phyloP scores from a whole-genome alignment of 108 stramenopile species.

The Cylindrotheca fusiformis region DNA sequence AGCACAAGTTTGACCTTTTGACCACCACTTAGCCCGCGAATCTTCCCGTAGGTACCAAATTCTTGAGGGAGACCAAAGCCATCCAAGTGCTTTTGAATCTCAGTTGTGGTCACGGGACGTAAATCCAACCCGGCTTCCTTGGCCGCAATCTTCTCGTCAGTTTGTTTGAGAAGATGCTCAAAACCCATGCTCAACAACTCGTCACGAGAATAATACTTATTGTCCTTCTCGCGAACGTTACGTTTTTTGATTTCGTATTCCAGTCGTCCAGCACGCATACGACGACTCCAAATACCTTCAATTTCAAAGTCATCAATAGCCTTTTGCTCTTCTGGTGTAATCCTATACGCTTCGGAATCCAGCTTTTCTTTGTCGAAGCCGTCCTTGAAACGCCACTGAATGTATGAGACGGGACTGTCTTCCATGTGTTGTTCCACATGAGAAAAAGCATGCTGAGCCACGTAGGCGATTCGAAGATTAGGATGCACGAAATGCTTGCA shows the following conservation, averaged over 20 bases:
- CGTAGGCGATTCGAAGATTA: constrained; percentile 94
- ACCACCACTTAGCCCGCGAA: constrained; percentile 93
- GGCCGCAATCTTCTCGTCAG: constrained; percentile 94
- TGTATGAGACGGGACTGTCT: constrained; percentile 88
- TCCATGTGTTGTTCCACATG: constrained; percentile 96
- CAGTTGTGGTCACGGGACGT: constrained; percentile 84
- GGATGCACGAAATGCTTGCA: constrained; percentile 82
- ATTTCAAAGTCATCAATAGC: constrained; percentile 87
- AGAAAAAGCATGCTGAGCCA: constrained; percentile 94
- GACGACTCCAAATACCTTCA: constrained; percentile 94
- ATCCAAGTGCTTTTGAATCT: constrained; percentile 95
- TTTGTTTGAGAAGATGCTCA: constrained; percentile 83
- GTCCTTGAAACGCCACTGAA: constrained; percentile 97
- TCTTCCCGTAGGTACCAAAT: constrained; percentile 97
- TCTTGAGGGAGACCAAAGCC: constrained; percentile 96
- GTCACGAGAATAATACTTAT: constrained; percentile 85
- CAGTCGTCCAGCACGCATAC: constrained; percentile 80
- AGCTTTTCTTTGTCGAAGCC: constrained; percentile 88
- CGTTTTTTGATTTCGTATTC: constrained; percentile 96
- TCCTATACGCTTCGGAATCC: constrained; percentile 82
- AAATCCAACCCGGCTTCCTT: constrained; percentile 93
- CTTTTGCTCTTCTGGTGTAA: constrained; percentile 90
- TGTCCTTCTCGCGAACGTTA: constrained; percentile 88
- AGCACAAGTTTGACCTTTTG: constrained; percentile 99
- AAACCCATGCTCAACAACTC: constrained; percentile 85